A percentile compares a stretch with the other conserved stretches of the same genome.
Evolutionary conservation across 2,329 filamentous ascomycete genomes (phyloP).

Genomic region (Claviceps pazoutovae): DNA sequence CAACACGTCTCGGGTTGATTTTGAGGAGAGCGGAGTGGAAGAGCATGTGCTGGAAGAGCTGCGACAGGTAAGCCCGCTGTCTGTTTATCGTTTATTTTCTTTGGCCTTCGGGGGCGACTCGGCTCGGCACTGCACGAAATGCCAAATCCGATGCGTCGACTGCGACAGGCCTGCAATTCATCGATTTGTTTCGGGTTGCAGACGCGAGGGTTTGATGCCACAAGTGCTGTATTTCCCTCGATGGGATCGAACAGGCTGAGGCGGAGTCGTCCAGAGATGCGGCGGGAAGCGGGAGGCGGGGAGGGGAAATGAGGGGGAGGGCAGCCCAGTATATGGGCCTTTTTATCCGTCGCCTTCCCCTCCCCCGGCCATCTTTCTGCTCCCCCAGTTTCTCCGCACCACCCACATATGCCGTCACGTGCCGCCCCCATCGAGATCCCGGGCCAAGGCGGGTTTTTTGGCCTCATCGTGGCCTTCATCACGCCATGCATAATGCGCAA

Average conservation of each 20-base stretch:
- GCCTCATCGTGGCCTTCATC: no score
- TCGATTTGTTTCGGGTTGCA: no score
- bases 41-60: conserved; percentile 76
- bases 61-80: conserved; percentile 55
- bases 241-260: background rate
- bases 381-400: background rate
- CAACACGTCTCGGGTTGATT: conserved; percentile 82
- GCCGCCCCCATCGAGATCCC: conserved; percentile 1
- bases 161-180: no score
- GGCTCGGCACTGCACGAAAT: background rate
- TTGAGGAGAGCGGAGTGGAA: conserved; percentile 91
- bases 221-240: no score
- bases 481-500: no score
- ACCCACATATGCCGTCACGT: conserved; percentile 2
- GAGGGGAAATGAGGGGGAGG: conserved; percentile 29
- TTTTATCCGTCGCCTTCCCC: conserved; percentile 34
- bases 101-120: background rate
- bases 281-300: conserved; percentile 8
- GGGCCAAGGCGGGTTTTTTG: background rate
- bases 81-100: background rate
- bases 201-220: no score
- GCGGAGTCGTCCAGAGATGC: conserved; percentile 1
- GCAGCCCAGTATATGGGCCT: conserved; percentile 41
- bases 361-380: conserved; percentile 4
- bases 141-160: background rate